Percentiles rank a stretch among this genome's conserved stretches.
phyloP scores from a whole-genome alignment of 257 asterid species.

The Solanum clarkiae region DNA sequence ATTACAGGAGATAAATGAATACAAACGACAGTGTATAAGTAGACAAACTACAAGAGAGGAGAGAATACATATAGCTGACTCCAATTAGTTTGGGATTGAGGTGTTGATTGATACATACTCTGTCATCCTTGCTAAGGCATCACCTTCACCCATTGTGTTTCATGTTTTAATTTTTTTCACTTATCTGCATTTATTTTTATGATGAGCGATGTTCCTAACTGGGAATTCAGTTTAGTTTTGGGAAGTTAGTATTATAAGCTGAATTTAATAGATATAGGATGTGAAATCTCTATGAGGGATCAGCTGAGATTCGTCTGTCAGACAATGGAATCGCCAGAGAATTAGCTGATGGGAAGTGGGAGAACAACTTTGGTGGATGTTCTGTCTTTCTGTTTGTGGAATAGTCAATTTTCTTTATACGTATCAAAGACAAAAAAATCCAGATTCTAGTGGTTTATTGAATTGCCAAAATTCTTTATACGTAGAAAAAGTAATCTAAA shows the following conservation, averaged over 20 bases:
- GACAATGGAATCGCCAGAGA: neutral
- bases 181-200: neutral
- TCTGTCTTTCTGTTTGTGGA: neutral
- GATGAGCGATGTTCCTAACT: neutral
- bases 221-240: neutral
- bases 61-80: neutral
- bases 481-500: neutral
- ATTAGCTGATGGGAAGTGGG: neutral
- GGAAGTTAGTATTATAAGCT: neutral
- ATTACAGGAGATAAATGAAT: neutral
- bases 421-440: neutral
- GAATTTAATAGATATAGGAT: neutral
- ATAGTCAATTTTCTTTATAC: neutral
- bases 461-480: neutral
- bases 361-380: neutral
- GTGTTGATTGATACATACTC: neutral
- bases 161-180: neutral
- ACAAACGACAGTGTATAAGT: neutral
- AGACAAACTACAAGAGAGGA: neutral
- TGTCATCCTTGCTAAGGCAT: neutral
- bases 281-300: neutral
- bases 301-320: neutral
- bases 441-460: neutral
- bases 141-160: neutral
- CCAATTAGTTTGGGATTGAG: neutral